Conservation (phyloP, 768 basidiomycete genomes). For the Leucosporidium yakuticum region DNA sequence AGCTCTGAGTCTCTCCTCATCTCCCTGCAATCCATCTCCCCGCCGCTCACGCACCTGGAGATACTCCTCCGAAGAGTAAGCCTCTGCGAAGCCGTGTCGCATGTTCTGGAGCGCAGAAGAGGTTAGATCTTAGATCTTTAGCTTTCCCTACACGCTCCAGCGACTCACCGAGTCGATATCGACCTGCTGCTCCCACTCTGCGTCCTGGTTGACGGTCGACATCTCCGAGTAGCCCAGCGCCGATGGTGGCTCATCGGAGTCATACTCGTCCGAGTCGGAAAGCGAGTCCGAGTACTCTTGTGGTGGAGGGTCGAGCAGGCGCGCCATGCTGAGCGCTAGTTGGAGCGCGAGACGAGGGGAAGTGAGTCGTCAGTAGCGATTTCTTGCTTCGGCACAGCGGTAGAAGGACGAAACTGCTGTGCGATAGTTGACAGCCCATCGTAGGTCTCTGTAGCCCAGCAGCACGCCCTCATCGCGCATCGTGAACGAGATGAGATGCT, state of each 20-base stretch:
- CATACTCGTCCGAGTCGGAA: conserved; percentile 25
- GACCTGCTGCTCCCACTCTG: conserved; percentile 22
- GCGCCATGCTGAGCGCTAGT: not conserved
- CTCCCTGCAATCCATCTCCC: not conserved
- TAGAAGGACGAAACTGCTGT: no score
- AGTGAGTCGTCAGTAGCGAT: no score
- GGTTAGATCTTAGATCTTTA: not conserved
- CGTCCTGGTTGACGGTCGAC: not conserved
- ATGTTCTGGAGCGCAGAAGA: conserved; percentile 18
- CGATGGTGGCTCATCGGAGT: conserved; percentile 16
- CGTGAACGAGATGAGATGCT: no score
- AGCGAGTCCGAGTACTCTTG: conserved; percentile 5
- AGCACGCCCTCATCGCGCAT: no score
- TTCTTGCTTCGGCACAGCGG: no score
- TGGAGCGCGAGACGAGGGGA: not conserved
- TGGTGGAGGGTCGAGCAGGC: not conserved
- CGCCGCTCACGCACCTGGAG: conserved; percentile 16
- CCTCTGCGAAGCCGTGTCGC: conserved; percentile 34
- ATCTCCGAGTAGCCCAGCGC: conserved; percentile 3
- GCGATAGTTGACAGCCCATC: no score
- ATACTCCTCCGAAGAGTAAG: conserved; percentile 33
- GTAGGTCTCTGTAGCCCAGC: no score
- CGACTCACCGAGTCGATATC: conserved; percentile 22
- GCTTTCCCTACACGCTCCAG: not conserved
- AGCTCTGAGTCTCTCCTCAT: not conserved